phyloP scores from a whole-genome alignment of 345 rosid species.

The Sonneratia alba region DNA sequence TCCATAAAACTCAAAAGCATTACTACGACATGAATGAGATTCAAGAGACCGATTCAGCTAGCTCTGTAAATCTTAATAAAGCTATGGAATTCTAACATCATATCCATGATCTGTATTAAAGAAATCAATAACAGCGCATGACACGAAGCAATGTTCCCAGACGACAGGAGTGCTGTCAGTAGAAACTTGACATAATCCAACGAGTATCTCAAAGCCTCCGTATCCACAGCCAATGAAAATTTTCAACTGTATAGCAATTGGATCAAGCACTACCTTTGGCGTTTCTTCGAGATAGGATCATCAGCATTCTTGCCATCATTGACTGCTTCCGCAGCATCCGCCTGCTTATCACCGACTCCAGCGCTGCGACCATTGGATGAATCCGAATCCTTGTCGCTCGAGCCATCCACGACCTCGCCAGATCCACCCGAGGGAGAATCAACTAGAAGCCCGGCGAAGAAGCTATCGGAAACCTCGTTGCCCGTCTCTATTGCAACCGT shows the following conservation, averaged over 20 bases:
- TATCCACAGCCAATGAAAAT: not conserved
- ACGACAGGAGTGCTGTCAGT: too few relatives aligned
- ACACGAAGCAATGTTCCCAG: not conserved
- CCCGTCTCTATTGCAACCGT: constrained; percentile 21
- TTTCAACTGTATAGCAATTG: not conserved
- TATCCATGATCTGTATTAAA: not conserved
- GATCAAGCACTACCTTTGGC: constrained; percentile 35
- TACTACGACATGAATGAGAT: too few relatives aligned
- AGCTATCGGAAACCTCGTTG: constrained; percentile 20
- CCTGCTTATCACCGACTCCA: not conserved
- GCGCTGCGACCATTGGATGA: not conserved
- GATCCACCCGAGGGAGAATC: constrained; percentile 28
- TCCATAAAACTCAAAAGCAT: not conserved
- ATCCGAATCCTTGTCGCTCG: constrained; percentile 24
- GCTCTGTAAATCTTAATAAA: not conserved
- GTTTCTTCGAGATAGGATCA: constrained; percentile 45
- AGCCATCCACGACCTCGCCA: constrained; percentile 14
- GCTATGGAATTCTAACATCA: not conserved
- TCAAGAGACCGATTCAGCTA: too few relatives aligned
- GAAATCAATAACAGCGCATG: not conserved
- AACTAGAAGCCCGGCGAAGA: constrained; percentile 35
- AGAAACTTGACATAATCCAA: too few relatives aligned
- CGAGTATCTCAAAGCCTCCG: not conserved
- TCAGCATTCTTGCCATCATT: constrained; percentile 25
- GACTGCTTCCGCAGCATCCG: constrained; percentile 9